A percentile compares a stretch with the other conserved stretches of the same genome.
phyloP scores from a whole-genome alignment of 352 stramenopile species.

The Pythium grandisporangium region DNA sequence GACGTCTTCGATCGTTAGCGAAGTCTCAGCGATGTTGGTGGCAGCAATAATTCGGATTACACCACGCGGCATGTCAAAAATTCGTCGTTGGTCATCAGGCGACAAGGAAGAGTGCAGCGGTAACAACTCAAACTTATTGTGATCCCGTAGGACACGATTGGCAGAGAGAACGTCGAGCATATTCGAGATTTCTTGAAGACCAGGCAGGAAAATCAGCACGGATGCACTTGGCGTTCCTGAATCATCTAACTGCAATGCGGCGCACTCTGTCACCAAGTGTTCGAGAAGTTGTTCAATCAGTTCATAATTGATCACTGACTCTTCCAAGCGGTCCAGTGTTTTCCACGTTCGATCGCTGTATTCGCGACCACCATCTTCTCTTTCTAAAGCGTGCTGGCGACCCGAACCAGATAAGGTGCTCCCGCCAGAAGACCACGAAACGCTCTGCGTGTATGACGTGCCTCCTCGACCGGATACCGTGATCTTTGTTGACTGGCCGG shows the following conservation, averaged over 20 bases:
- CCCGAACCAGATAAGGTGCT: slow-evolving; percentile 22
- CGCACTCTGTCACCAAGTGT: slow-evolving; percentile 55
- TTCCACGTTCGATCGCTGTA: slow-evolving; percentile 87
- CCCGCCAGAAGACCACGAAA: slow-evolving; percentile 36
- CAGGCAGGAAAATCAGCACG: slow-evolving; percentile 95
- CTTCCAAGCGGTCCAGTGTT: slow-evolving; percentile 77
- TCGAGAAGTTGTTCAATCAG: slow-evolving; percentile 87
- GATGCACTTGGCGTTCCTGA: slow-evolving; percentile 33
- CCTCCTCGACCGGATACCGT: slow-evolving; percentile 55
- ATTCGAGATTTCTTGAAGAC: slow-evolving; percentile 90
- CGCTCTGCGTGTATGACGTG: slow-evolving; percentile 46
- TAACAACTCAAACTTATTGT: slow-evolving; percentile 62
- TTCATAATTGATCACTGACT: slow-evolving; percentile 93
- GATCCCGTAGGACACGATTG: slow-evolving; percentile 38
- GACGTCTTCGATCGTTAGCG: slow-evolving; percentile 93
- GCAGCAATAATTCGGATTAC: slow-evolving; percentile 91
- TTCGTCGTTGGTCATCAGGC: slow-evolving; percentile 87
- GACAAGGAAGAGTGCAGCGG: slow-evolving; percentile 93
- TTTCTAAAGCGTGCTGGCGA: background rate
- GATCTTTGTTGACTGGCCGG: slow-evolving; percentile 33
- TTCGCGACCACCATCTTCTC: slow-evolving; percentile 28
- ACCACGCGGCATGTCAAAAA: slow-evolving; percentile 75
- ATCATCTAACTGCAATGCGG: slow-evolving; percentile 16
- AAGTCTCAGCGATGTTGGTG: slow-evolving; percentile 97
- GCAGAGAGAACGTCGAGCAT: slow-evolving; percentile 64